These are phyloP conservation scores for Tetraselmis striata DNA, from an alignment of 139 green algal species.

Conservation along the genomic window DNA sequence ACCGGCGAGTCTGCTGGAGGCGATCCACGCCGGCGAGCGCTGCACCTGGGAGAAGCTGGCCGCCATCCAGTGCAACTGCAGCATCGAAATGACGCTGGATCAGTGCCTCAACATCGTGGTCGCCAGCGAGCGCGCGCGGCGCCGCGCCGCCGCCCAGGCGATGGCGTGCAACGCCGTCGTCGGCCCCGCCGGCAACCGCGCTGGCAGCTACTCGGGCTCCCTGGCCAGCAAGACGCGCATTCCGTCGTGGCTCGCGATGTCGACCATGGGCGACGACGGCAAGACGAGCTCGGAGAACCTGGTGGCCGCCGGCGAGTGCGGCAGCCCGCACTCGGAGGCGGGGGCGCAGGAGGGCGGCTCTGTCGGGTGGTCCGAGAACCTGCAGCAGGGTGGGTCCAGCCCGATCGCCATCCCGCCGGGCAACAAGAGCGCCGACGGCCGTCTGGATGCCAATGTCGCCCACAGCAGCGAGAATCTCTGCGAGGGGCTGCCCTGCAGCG, in stretches of 20 bases:
- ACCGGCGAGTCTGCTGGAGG: constrained; percentile 38
- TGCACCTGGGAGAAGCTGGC: constrained; percentile 78
- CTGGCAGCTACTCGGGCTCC: background rate
- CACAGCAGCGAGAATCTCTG: background rate
- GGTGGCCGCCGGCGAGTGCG: too few species aligned
- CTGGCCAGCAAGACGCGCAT: background rate
- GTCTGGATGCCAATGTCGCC: too few species aligned
- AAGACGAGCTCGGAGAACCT: background rate
- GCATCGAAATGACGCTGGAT: constrained; percentile 83
- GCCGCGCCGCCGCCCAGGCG: too few species aligned
- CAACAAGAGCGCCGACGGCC: background rate
- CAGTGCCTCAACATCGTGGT: constrained; percentile 59
- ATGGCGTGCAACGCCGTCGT: background rate
- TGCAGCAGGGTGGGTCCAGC: background rate
- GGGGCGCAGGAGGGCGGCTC: background rate
- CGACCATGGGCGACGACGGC: background rate
- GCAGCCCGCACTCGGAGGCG: background rate
- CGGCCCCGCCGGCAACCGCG: background rate
- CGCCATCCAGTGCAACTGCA: constrained; percentile 86
- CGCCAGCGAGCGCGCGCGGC: background rate
- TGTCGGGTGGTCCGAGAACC: too few species aligned
- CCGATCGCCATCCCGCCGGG: background rate
- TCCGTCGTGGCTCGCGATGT: background rate
- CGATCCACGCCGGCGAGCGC: constrained; percentile 57
- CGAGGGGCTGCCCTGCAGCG: background rate